Evolutionary conservation across 1,284 basidiomycete species (phyloP), one percentile per base, ranked within the genome.

Genomic region (Cystobasidium slooffiae): DNA sequence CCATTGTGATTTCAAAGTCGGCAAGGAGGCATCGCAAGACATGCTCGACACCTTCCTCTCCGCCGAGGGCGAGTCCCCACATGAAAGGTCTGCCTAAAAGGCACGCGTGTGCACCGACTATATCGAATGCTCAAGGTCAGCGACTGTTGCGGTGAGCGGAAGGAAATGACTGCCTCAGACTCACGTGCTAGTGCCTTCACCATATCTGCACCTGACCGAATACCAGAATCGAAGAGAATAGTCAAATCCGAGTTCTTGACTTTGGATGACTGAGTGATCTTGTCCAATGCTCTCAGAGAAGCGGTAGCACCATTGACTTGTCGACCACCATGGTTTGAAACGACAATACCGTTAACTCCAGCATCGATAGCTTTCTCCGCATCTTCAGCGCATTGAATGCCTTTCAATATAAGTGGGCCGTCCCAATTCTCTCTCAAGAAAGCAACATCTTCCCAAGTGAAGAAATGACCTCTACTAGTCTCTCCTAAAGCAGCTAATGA

Each of bases 271-370:
- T 83, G 84, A 69, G 92, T 84, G 76, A 86, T 87, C 24, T 86
- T 86, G 83, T 82, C 31, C 5, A 93, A 85, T 1, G 89, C 89
- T 77, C 88, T 87, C 16, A 93, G 83, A 1, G 90, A 88, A 0
- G 88, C 87, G 14, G 92, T 86, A 0, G 88, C 89, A 3, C 91
- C 91, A 80, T 94, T 92, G 5, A 94, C 86, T 81, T 93, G 92
- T 43, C 91, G 85, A 1, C 91, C 91, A 39, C 91, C 92, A 79
- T 94, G 92, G 79, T 93, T 76, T 3, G 68, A 72, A 10, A 93
- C 89, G 39, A 93, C 82, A 75, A 94, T 90, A 1, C 89, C 91
- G 76, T 93, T 88, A 10, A 88, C 85, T 18, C 85, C 49, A 18
- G 65, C 79, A 22, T 89, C 87, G 9, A 91, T 79, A 0, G 89